Conservation (phyloP, 164 flowering plant species). For the Kingdonia uniflora region DNA sequence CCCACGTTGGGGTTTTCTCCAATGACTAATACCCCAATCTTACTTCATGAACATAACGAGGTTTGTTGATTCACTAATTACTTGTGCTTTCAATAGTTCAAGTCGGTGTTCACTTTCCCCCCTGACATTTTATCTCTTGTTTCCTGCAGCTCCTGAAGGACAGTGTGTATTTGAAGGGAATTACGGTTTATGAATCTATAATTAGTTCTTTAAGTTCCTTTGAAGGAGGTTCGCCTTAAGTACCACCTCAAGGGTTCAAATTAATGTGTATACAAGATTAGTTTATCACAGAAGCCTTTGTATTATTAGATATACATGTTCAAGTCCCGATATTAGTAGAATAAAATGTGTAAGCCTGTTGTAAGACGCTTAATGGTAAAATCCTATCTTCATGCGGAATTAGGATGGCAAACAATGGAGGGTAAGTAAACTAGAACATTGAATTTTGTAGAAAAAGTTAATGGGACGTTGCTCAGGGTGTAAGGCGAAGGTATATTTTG, state of each 20-base stretch:
- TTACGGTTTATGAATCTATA: slow-evolving; percentile 68
- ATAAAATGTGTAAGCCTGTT: too few species aligned
- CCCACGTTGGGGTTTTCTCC: slow-evolving; percentile 95
- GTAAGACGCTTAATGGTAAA: too few species aligned
- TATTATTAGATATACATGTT: too few species aligned
- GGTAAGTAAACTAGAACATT: too few species aligned
- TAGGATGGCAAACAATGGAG: too few species aligned
- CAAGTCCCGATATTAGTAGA: too few species aligned
- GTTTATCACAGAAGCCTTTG: too few species aligned
- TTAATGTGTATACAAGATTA: too few species aligned
- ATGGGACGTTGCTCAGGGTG: too few species aligned
- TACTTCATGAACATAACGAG: slow-evolving; percentile 96
- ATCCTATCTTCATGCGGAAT: too few species aligned
- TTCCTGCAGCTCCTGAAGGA: slow-evolving; percentile 63
- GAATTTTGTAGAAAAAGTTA: too few species aligned
- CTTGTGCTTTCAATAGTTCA: background rate
- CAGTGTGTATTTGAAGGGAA: slow-evolving; percentile 53
- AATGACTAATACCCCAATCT: slow-evolving; percentile 77
- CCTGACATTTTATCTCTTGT: background rate
- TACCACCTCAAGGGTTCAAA: background rate
- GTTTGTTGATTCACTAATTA: slow-evolving; percentile 17
- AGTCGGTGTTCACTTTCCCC: background rate
- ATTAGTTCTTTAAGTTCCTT: slow-evolving; percentile 70
- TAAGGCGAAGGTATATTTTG: too few species aligned
- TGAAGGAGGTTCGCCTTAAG: slow-evolving; percentile 18